Evolutionary conservation across 805 yeast genomes (phyloP), one percentile per base, ranked within the genome.

Genomic region (Hanseniaspora taiwanica): DNA sequence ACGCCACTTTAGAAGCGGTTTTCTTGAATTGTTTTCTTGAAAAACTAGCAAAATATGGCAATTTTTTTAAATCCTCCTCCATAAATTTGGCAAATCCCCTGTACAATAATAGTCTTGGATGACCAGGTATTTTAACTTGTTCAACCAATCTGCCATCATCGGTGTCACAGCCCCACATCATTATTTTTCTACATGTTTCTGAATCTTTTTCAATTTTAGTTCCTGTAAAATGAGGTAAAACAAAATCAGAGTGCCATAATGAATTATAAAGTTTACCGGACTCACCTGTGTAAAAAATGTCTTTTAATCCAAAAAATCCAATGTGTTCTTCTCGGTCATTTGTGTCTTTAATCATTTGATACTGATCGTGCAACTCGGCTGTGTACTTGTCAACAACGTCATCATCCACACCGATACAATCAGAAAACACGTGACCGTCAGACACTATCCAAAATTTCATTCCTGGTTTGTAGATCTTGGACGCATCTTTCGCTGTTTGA

Each of bases 341-440:
- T 4, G 51, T 53, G 21, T 63, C 64, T 37, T 59, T 56, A 24
- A 68, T 45, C 5, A 44, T 48, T n/a, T 50, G 38, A 46, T 71
- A 71, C 9, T 74, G 50, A n/a, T 52, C 51, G 45, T 65, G 66
- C 42, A 75, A 62, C 23, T 63, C 60, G 4, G 46, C 49, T 1
- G 75, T 70, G 46, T 72, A 75, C 9, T 40, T 47, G 47, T 70
- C 71, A 29, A 75, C 79, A 39, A 64, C 63, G 31, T 62, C 63
- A 50, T 74, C 81, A 51, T 72, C 75, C 25, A 74, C 79, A 27
- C 76, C 78, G 51, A 75, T 65, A 50, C 80, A 74, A 51, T 75
- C 80, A 42, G 77, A 70, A 52, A 75, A 75, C 13, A 75, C 81
- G 49, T 75, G 81, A 0, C 81, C 80, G 48, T 75, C 81, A 51